Base-by-base conservation (phyloP, 129 eudicot genomes). In the Cynara cardunculus region DNA sequence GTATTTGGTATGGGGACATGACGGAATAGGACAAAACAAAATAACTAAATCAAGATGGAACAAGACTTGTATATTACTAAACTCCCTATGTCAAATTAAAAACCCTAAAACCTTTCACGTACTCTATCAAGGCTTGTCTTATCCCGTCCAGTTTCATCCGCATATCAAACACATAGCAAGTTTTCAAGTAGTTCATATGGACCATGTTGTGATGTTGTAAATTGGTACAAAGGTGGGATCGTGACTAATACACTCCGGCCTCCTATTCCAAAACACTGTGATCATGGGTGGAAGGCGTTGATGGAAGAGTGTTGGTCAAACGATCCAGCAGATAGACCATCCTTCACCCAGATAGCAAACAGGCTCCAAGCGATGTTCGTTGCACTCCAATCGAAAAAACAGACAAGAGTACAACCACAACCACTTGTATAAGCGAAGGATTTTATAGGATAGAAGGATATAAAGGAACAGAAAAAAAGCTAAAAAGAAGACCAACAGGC, bases 281-380 rank as follows among this genome's bases (percentile, higher is more conserved):
- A 92, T 80, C 56, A 86, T 9, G 88, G 83, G 21, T 92, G 97
- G 97, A 88, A 71, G 85, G 85, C 70, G 64, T 78, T 92, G 88
- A 89, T 92, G 94, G 97, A 86, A 75, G 92, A 92, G n/a, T 92
- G 97, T 81, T 92, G 97, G 97, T 89, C 92, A 76, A 89, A 85
- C 31, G 88, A 92, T 75, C 94, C 94, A 28, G 71, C 77, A 25
- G 76, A 81, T 77, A 88, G 94, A 75, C 97, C 94, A 25, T 86
- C 97, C 8, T 92, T 92, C 82, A 86, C 94, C 1, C 83, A 88
- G 79, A 88, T 92, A 84, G 75, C 94, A 35, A 88, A 92, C 74
- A 86, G 88, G 80, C 86, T 92, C 19, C 88, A 85, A 5, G 78
- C 25, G 21, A 91, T 91, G 88, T 86, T 88, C 0, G 34, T 56